Conservation (phyloP, 2,329 filamentous ascomycete genomes). For the Cryphonectria nitschkei region DNA sequence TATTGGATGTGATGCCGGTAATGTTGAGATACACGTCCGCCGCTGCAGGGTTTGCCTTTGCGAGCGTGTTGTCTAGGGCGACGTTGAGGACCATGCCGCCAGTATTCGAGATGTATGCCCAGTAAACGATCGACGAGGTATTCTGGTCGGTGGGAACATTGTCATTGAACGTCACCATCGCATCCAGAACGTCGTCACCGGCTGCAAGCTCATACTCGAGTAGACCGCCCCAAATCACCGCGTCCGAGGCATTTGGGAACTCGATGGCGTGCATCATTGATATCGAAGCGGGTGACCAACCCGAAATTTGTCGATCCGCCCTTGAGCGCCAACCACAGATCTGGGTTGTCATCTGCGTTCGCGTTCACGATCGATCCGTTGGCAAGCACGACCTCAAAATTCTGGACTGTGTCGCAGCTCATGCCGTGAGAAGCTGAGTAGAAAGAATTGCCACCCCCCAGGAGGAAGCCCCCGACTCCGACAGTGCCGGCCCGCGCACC, state of each 20-base stretch:
- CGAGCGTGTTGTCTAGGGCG: constrained; percentile 39
- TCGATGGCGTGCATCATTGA: constrained; percentile 30
- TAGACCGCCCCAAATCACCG: constrained; percentile 23
- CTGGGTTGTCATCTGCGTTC: constrained; percentile 39
- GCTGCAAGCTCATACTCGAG: constrained; percentile 13
- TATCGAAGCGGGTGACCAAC: constrained; percentile 38
- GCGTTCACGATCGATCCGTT: constrained; percentile 49
- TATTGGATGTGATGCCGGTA: constrained; percentile 33
- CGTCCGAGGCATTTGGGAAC: constrained; percentile 17
- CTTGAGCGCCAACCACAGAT: constrained; percentile 50
- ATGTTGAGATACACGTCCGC: constrained; percentile 45
- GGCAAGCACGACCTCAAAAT: constrained; percentile 52
- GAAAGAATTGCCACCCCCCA: constrained; percentile 55
- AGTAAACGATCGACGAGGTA: constrained; percentile 34
- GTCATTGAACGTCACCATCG: constrained; percentile 21
- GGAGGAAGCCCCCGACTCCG: constrained; percentile 49
- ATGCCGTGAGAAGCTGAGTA: constrained; percentile 50
- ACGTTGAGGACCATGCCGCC: constrained; percentile 39
- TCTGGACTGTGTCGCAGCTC: constrained; percentile 49
- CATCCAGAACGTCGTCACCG: constrained; percentile 18
- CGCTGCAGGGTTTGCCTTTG: constrained; percentile 36
- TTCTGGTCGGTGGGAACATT: constrained; percentile 29
- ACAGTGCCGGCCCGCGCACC: constrained; percentile 49
- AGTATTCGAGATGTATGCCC: constrained; percentile 38
- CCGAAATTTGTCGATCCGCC: constrained; percentile 51